Conservation (phyloP, 1,139 yeast genomes). For the Kazachstania sp. region DNA sequence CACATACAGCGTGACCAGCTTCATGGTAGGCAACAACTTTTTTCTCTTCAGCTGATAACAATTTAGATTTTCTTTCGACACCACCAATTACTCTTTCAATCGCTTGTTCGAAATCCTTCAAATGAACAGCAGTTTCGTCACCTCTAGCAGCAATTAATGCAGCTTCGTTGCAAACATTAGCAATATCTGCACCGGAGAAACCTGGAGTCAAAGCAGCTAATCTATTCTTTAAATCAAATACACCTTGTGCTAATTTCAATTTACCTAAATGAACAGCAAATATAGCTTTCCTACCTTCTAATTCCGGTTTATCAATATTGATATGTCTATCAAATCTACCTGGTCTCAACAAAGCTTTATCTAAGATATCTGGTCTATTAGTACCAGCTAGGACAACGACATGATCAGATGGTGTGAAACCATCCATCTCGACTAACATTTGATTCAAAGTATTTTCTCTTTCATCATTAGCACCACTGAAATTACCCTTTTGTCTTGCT, state of each 20-base stretch:
- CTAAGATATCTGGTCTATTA: constrained; percentile 70
- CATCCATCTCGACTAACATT: constrained; percentile 78
- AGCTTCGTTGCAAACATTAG: constrained; percentile 77
- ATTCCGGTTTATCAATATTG: constrained; percentile 63
- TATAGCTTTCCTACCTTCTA: constrained; percentile 69
- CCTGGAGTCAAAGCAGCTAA: constrained; percentile 77
- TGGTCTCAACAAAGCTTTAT: constrained; percentile 70
- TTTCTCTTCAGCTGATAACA: constrained; percentile 64
- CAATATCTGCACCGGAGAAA: constrained; percentile 79
- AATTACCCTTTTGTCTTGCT: constrained; percentile 56
- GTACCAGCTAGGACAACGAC: constrained; percentile 80
- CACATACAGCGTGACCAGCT: constrained; percentile 78
- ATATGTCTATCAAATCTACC: constrained; percentile 80
- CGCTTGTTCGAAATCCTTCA: constrained; percentile 66
- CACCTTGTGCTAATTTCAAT: constrained; percentile 46
- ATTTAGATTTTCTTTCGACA: constrained; percentile 60
- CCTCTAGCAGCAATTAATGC: constrained; percentile 73
- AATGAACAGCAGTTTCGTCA: constrained; percentile 47
- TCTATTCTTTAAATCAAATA: constrained; percentile 40
- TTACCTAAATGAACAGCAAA: constrained; percentile 61
- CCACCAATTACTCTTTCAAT: constrained; percentile 80
- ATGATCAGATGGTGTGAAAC: constrained; percentile 65
- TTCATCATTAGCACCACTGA: constrained; percentile 68
- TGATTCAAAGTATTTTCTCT: constrained; percentile 75
- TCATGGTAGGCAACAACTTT: constrained; percentile 73